phyloP scores from a whole-genome alignment of 2,329 filamentous ascomycete species.

The Rugonectria rugulosa region DNA sequence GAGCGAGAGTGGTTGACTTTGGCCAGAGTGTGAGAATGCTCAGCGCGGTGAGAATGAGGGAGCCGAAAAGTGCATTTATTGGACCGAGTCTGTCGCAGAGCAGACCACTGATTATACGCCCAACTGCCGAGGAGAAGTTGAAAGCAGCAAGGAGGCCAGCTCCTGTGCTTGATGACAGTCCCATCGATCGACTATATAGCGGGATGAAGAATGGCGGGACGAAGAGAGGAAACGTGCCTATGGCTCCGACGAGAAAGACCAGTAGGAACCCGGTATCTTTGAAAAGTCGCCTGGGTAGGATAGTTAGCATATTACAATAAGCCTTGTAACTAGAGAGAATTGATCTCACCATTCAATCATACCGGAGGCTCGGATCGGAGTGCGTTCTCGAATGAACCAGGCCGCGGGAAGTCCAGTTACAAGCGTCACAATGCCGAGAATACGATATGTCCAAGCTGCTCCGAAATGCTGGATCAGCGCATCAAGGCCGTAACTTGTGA shows the following conservation, averaged over 20 bases:
- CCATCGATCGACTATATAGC: slow-evolving; percentile 62
- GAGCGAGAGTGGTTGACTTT: slow-evolving; percentile 60
- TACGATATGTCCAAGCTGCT: slow-evolving; percentile 59
- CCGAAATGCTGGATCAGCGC: slow-evolving; percentile 55
- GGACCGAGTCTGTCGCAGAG: slow-evolving; percentile 62
- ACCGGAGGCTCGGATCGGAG: slow-evolving; percentile 7
- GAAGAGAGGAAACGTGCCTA: slow-evolving; percentile 67
- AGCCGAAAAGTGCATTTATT: slow-evolving; percentile 61
- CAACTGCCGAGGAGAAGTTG: slow-evolving; percentile 66
- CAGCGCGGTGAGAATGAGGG: slow-evolving; percentile 59
- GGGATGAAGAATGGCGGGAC: slow-evolving; percentile 70
- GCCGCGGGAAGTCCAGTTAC: slow-evolving; percentile 64
- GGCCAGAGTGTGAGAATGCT: slow-evolving; percentile 71
- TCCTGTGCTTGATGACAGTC: slow-evolving; percentile 59
- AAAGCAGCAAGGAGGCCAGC: slow-evolving; percentile 68
- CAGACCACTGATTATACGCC: slow-evolving; percentile 62
- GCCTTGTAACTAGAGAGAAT: not conserved
- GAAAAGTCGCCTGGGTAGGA: slow-evolving; percentile 55
- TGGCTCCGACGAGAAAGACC: slow-evolving; percentile 61
- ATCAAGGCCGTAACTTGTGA: slow-evolving; percentile 59
- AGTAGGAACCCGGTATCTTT: slow-evolving; percentile 58
- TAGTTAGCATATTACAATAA: not conserved
- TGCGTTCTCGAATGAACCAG: slow-evolving; percentile 58
- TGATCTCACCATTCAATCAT: slow-evolving; percentile 58
- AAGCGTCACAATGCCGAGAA: slow-evolving; percentile 60